A percentile compares a stretch with the other conserved stretches of the same genome.
phyloP scores from a whole-genome alignment of 2,329 filamentous ascomycete species.

The Macrophomina phaseolina region DNA sequence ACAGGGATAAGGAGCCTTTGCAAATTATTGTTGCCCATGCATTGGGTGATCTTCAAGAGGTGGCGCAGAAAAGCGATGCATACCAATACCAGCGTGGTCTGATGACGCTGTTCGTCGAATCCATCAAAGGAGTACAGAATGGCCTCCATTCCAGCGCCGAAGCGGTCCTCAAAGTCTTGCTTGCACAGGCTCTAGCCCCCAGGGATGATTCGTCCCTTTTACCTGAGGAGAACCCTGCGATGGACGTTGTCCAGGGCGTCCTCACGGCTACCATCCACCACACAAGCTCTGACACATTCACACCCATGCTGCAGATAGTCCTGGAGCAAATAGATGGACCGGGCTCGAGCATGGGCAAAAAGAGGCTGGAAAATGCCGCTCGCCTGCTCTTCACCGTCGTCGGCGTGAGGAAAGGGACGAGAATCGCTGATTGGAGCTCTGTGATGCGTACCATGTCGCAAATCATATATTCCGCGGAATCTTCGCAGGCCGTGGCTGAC shows the following conservation, averaged over 20 bases:
- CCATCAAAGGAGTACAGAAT: slow-evolving; percentile 67
- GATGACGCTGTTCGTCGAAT: slow-evolving; percentile 91
- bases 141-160: slow-evolving; percentile 64
- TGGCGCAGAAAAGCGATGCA: slow-evolving; percentile 62
- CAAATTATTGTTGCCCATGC: slow-evolving; percentile 73
- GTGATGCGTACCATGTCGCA: slow-evolving; percentile 57
- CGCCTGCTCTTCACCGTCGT: slow-evolving; percentile 69
- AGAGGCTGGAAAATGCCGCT: slow-evolving; percentile 35
- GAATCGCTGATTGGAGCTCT: slow-evolving; percentile 73
- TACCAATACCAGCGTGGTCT: slow-evolving; percentile 81
- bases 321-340: slow-evolving; percentile 30
- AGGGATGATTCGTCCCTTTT: slow-evolving; percentile 30
- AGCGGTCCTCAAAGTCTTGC: slow-evolving; percentile 58
- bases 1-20: slow-evolving; percentile 73
- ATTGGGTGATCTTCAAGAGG: slow-evolving; percentile 68
- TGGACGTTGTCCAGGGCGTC: slow-evolving; percentile 74
- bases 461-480: slow-evolving; percentile 37
- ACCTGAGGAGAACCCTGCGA: slow-evolving; percentile 55
- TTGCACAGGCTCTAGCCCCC: slow-evolving; percentile 42
- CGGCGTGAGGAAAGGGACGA: slow-evolving; percentile 81
- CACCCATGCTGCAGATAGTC: slow-evolving; percentile 68
- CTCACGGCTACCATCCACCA: slow-evolving; percentile 85
- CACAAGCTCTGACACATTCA: slow-evolving; percentile 75
- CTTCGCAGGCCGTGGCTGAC: slow-evolving; percentile 27
- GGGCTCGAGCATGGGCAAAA: not conserved